These are phyloP conservation scores for Fagopyrum tataricum DNA, from an alignment of 148 eudicot species.

Conservation along the genomic window DNA sequence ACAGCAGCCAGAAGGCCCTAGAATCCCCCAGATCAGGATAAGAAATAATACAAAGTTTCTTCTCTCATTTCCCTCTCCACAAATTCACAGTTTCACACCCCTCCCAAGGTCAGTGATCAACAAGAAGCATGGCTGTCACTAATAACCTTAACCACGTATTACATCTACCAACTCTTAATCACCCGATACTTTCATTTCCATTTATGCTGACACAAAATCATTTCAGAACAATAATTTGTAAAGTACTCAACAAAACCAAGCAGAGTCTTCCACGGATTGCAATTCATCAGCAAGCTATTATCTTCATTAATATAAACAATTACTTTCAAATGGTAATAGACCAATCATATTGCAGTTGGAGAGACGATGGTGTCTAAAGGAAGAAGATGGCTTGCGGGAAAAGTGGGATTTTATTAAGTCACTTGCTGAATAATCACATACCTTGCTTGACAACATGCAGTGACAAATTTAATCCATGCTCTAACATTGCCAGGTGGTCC, in stretches of 20 bases:
- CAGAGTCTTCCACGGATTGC: background rate
- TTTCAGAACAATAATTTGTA: background rate
- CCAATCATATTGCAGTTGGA: background rate
- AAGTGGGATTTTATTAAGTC: background rate
- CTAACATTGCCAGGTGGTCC: constrained; percentile 71
- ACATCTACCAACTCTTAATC: background rate
- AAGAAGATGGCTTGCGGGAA: background rate
- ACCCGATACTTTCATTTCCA: background rate
- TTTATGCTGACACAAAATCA: background rate
- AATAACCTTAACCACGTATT: background rate
- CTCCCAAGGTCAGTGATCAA: background rate
- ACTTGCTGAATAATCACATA: constrained; percentile 21
- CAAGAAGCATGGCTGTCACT: background rate
- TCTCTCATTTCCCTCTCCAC: background rate
- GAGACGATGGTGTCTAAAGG: background rate
- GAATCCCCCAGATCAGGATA: background rate
- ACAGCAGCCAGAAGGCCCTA: background rate
- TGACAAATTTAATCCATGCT: constrained; percentile 63
- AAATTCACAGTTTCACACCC: background rate
- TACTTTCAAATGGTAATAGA: background rate
- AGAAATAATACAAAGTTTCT: background rate
- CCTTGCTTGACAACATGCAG: constrained; percentile 61
- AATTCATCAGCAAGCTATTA: background rate
- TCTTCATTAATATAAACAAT: background rate
- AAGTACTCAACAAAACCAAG: background rate